Evolutionary conservation across 345 rosid species (phyloP).

Genomic region (Rhizophora mangle): DNA sequence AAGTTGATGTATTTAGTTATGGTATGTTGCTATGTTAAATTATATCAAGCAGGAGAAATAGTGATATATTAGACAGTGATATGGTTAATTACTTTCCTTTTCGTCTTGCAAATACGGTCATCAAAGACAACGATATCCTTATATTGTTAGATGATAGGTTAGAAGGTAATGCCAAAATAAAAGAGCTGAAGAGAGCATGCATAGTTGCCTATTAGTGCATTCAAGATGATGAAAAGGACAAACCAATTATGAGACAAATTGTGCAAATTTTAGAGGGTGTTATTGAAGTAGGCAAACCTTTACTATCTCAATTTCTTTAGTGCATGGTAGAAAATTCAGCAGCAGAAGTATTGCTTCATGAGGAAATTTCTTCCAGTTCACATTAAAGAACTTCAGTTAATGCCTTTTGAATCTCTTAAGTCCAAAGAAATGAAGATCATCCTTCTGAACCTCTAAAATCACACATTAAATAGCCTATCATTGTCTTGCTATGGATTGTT

Average conservation of each 20-base stretch:
- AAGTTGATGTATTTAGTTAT: conserved; percentile 74
- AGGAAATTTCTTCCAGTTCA: no score
- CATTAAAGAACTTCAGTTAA: no score
- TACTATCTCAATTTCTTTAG: conserved; percentile 8
- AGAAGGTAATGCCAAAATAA: conserved; percentile 8
- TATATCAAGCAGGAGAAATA: conserved; percentile 63
- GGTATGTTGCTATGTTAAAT: conserved; percentile 75
- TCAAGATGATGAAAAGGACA: conserved; percentile 13
- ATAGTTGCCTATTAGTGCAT: conserved; percentile 28
- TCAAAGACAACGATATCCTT: conserved; percentile 15
- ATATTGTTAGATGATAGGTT: conserved; percentile 19
- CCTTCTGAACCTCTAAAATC: no score
- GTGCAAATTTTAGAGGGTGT: conserved; percentile 14
- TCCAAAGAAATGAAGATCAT: no score
- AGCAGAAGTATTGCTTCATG: no score
- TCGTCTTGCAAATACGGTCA: not conserved
- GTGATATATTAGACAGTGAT: not conserved
- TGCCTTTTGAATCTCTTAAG: no score
- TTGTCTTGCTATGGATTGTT: no score
- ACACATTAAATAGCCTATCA: no score
- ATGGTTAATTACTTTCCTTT: conserved; percentile 13
- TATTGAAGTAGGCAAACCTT: conserved; percentile 9
- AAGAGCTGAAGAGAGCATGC: conserved; percentile 14
- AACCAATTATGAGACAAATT: conserved; percentile 15
- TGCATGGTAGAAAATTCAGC: not conserved